Evolutionary conservation across 2,329 filamentous ascomycete genomes (phyloP).

Genomic region (Arthrocladium fulminans): DNA sequence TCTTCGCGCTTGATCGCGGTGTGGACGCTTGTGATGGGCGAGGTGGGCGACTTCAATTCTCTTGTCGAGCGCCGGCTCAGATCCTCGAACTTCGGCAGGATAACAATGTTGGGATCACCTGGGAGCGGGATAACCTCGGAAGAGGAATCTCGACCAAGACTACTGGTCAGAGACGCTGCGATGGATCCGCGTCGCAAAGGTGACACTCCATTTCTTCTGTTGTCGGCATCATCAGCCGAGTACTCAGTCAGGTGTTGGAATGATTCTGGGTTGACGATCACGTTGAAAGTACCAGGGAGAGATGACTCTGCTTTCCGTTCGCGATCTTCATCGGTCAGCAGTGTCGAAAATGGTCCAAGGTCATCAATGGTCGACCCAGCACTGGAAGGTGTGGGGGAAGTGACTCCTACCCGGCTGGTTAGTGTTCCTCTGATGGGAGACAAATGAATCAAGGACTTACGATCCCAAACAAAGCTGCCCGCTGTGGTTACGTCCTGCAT

Average conservation of each 20-base stretch:
- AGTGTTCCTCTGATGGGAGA: not conserved
- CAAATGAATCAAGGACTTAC: constrained; percentile 32
- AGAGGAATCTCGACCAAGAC: constrained; percentile 25
- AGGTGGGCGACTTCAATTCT: constrained; percentile 28
- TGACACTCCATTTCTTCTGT: constrained; percentile 21
- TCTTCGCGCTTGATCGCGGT: constrained; percentile 6
- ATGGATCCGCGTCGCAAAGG: constrained; percentile 23
- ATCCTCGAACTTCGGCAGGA: constrained; percentile 45
- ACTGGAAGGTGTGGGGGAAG: constrained; percentile 24
- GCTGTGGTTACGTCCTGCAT: constrained; percentile 43
- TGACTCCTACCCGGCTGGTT: constrained; percentile 8
- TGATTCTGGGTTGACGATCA: constrained; percentile 47
- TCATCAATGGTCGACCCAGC: constrained; percentile 33
- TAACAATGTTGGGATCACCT: constrained; percentile 41
- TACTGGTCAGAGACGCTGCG: constrained; percentile 25
- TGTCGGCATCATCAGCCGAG: constrained; percentile 28
- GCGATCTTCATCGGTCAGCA: constrained; percentile 50
- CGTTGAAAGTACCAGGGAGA: constrained; percentile 47
- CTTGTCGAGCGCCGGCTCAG: constrained; percentile 27
- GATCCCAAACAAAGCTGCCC: constrained; percentile 49
- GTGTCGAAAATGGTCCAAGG: constrained; percentile 45
- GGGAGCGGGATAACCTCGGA: constrained; percentile 17
- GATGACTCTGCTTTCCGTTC: constrained; percentile 47
- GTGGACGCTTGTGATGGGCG: constrained; percentile 19
- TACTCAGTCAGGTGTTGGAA: constrained; percentile 47